phyloP scores from a whole-genome alignment of 352 stramenopile species.

The Paralagenidium karlingii region DNA sequence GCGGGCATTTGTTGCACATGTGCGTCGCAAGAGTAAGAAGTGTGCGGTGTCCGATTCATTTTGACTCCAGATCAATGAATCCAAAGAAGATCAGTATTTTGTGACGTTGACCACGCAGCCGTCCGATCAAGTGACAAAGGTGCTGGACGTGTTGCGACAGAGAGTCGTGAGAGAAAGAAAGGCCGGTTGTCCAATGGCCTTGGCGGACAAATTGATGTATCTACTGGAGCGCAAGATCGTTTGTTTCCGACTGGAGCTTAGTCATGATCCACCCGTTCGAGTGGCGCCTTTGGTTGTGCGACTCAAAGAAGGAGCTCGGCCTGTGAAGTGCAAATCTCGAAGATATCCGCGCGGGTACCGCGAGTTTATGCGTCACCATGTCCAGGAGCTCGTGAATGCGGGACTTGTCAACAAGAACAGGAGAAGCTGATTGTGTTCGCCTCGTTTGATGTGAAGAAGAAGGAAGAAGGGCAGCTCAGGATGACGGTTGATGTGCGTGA shows the following conservation, averaged over 20 bases:
- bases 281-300: constrained; percentile 6
- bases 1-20: no score
- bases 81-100: no score
- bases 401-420: constrained; percentile 4
- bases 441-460: constrained; percentile 2
- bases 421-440: constrained; percentile 3
- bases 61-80: no score
- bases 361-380: constrained; percentile 4
- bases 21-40: no score
- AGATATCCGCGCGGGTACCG: constrained; percentile 2
- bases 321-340: neutral
- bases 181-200: no score
- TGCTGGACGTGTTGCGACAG: no score
- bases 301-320: neutral
- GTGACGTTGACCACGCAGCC: no score
- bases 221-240: no score
- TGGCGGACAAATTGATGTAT: no score
- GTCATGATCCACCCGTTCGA: constrained; percentile 4
- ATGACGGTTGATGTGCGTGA: constrained; percentile 11
- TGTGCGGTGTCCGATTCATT: no score
- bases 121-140: no score
- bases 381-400: neutral
- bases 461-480: constrained; percentile 3
- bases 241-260: constrained; percentile 4
- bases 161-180: no score